Conservation (phyloP, 305 asterid species). For the Striga hermonthica region DNA sequence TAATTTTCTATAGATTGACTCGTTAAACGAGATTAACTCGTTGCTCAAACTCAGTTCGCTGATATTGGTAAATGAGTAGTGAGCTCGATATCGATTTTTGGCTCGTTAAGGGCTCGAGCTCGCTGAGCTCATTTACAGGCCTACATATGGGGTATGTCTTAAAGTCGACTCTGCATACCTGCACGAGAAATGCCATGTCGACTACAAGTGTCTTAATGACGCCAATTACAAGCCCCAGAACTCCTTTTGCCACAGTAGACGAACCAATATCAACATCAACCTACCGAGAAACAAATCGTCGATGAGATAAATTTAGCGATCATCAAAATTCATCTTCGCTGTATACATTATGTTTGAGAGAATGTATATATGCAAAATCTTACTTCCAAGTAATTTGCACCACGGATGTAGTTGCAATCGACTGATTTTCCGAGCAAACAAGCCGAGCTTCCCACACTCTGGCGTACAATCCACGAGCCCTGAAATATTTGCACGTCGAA, state of each 20-base stretch:
- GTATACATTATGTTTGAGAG: not conserved
- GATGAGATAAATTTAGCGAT: no score
- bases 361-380: not conserved
- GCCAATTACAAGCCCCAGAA: slow-evolving; percentile 78
- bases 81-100: no score
- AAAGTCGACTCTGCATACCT: slow-evolving; percentile 38
- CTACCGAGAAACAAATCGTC: slow-evolving; percentile 34
- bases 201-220: slow-evolving; percentile 72
- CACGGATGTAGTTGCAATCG: slow-evolving; percentile 73
- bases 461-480: slow-evolving; percentile 99
- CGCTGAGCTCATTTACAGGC: no score
- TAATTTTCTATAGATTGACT: no score
- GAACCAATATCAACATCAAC: slow-evolving; percentile 81
- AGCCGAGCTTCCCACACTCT: slow-evolving; percentile 89
- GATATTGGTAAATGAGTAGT: no score
- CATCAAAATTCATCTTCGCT: no score
- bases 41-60: no score
- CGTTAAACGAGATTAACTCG: no score
- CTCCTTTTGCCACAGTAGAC: slow-evolving; percentile 87
- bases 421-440: slow-evolving; percentile 90
- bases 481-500: slow-evolving; percentile 25
- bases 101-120: no score
- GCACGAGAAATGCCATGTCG: slow-evolving; percentile 85
- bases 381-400: slow-evolving; percentile 95
- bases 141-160: no score